Evolutionary conservation across 1,284 basidiomycete species (phyloP).

Genomic region (Ustilago bromivora): DNA sequence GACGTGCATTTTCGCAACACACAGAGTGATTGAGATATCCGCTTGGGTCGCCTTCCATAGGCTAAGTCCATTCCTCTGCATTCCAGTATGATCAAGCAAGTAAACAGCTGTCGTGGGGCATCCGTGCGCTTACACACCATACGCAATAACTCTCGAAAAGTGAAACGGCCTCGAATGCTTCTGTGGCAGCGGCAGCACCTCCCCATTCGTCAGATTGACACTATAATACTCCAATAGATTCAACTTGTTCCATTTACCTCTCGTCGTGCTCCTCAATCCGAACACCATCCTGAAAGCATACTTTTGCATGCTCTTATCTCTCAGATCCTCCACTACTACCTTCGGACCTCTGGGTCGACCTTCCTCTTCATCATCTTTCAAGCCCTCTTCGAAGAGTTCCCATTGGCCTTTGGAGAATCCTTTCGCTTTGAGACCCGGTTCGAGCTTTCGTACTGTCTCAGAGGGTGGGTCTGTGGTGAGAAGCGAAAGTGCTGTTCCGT

Average conservation of each 20-base stretch:
- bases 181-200: slow-evolving; percentile 78
- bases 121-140: slow-evolving; percentile 52
- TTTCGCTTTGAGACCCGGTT: slow-evolving; percentile 78
- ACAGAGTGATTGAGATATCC: not conserved
- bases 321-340: slow-evolving; percentile 61
- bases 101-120: not conserved
- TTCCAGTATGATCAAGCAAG: not conserved
- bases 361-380: slow-evolving; percentile 52
- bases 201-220: slow-evolving; percentile 78
- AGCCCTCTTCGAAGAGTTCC: slow-evolving; percentile 53
- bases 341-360: slow-evolving; percentile 49
- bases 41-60: not conserved
- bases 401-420: slow-evolving; percentile 76
- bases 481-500: slow-evolving; percentile 86
- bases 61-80: not conserved
- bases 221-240: slow-evolving; percentile 77
- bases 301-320: slow-evolving; percentile 71
- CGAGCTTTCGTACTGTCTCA: slow-evolving; percentile 81
- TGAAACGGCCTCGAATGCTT: slow-evolving; percentile 89
- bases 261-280: slow-evolving; percentile 79
- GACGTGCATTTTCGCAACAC: not conserved
- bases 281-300: slow-evolving; percentile 90
- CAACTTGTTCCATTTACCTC: slow-evolving; percentile 82
- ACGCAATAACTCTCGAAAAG: slow-evolving; percentile 79
- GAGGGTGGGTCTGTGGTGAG: slow-evolving; percentile 85